Base-by-base conservation (phyloP, 805 yeast species). In the Wickerhamiella vanderwaltii region DNA sequence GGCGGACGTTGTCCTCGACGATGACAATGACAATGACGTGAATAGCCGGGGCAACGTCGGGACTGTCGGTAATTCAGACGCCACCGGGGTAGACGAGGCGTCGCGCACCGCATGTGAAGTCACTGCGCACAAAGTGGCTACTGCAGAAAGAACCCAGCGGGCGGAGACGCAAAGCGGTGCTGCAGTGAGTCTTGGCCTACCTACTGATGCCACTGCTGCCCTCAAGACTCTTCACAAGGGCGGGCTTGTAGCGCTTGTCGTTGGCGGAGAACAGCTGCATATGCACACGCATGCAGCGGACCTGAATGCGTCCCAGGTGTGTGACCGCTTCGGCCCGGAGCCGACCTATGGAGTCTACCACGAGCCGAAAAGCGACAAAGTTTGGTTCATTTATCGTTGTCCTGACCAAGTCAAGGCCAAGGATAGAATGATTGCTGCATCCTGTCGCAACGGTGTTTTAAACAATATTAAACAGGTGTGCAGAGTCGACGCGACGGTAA, bases 351-450 rank as follows among this genome's bases (percentile, higher is more conserved):
- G 26, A 11, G 41, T 38, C 3, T 38, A 22, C 18, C n/a, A 72
- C 22, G 55, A 57, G n/a, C 57, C 53, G 0, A 73, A 22, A 5
- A 20, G 17, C 17, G 29, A 18, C 4, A 30, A 29, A 6, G 24
- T 16, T 3, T 19, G 25, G 30, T 38, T 38, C 9, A 38, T 38
- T 15, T 38, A 30, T 30, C 13, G 41, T 11, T 38, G 41, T 16
- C 97, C 98, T 3, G 75, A 93, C 0, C 86, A 87, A 1, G 79
- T 95, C 32, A 78, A 77, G 60, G 91, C 91, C 30, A 81, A 79
- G 59, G 91, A 86, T 40, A 72, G 97, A 52, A 88, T 88, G 96
- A 59, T 86, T 39, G 85, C 86, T 55, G 97, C 98, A 1, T 73
- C 94, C 2, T 79, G 79, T 47, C 79, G 67, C 19, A 49, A 51